Evolutionary conservation across 2,329 filamentous ascomycete genomes (phyloP), one percentile per base, ranked within the genome.

Genomic region (Massarina eburnea): DNA sequence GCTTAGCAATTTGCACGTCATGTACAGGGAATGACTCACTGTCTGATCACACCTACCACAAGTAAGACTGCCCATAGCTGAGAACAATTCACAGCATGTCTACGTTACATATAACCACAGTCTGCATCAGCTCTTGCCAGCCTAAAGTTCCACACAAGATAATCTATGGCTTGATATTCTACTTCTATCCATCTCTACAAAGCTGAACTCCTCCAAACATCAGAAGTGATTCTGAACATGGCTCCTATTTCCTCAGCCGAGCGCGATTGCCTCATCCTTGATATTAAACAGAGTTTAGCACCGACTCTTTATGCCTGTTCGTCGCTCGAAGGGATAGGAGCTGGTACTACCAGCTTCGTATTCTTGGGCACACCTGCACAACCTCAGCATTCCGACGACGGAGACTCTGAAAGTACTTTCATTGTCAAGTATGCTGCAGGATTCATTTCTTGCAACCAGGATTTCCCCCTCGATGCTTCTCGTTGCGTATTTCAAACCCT

Each of bases 281-380:
- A 33, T 10, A 17, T 41, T 8, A 20, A 46, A 26, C 15, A 20
- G 14, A 8, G 18, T 12, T 36, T 47, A 7, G 41, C 44, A 18
- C 8, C 30, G 8, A 50, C 48, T 10, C 19, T 24, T 9, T 46
- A 40, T 39, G 43, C 40, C 8, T 50, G 48, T 36, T 38, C 43
- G 7, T 41, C 24, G 6, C 30, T 50, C 3, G 38, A 17, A 6
- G 15, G 32, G 10, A 21, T 47, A n/a, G 36, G 17, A 8, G 44
- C 40, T n/a, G 44, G 48, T 19, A 50, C 43, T 7, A 44, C 48
- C 9, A 46, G 39, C 22, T 50, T 46, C 41, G 43, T 46, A 17
- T 50, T 50, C 22, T 36, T 27, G 1, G 43, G 43, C 7, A 14
- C 12, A 4, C 24, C 47, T 2, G n/a, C 17, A 15, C 9, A 39